phyloP scores from a whole-genome alignment of 2,329 filamentous ascomycete genomes.

The Coniosporium tulheliwenetii region DNA sequence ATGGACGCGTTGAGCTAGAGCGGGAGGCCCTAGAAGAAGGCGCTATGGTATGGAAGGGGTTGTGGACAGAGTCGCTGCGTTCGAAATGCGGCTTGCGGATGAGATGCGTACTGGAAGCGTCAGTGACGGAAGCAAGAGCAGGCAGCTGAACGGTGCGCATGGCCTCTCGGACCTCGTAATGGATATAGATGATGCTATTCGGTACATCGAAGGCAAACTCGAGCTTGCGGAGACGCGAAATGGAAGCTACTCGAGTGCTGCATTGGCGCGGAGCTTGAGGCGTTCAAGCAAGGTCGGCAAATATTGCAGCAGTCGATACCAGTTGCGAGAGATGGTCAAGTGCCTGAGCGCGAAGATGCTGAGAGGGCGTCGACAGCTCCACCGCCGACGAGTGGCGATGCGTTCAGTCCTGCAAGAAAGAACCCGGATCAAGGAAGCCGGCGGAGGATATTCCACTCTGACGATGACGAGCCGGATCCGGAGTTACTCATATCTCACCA shows the following conservation, averaged over 20 bases:
- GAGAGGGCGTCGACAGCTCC: background rate
- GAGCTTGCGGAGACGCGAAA: conserved; percentile 41
- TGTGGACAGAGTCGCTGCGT: conserved; percentile 42
- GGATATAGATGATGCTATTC: conserved; percentile 41
- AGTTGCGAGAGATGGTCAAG: background rate
- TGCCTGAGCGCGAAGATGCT: conserved; percentile 1
- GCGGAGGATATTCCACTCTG: conserved; percentile 18
- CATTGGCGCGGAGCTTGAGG: conserved; percentile 58
- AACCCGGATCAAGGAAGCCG: conserved; percentile 14
- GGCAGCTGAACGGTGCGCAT: background rate
- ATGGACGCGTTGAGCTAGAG: conserved; percentile 43
- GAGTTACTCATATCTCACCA: conserved; percentile 33
- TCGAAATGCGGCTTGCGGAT: conserved; percentile 47
- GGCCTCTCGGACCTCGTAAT: conserved; percentile 15
- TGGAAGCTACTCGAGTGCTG: conserved; percentile 67
- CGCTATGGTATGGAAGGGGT: conserved; percentile 50
- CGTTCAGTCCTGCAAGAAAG: conserved; percentile 5
- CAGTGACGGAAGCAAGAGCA: conserved; percentile 5
- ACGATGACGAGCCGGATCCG: conserved; percentile 30
- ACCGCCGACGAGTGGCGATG: conserved; percentile 1
- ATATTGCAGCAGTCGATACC: conserved; percentile 32
- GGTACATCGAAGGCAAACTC: conserved; percentile 38
- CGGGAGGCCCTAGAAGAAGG: conserved; percentile 52
- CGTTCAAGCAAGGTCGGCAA: conserved; percentile 43
- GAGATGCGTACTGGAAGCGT: conserved; percentile 26